Base-by-base conservation (phyloP, 208 protist genomes). In the Acanthamoeba healyi region DNA sequence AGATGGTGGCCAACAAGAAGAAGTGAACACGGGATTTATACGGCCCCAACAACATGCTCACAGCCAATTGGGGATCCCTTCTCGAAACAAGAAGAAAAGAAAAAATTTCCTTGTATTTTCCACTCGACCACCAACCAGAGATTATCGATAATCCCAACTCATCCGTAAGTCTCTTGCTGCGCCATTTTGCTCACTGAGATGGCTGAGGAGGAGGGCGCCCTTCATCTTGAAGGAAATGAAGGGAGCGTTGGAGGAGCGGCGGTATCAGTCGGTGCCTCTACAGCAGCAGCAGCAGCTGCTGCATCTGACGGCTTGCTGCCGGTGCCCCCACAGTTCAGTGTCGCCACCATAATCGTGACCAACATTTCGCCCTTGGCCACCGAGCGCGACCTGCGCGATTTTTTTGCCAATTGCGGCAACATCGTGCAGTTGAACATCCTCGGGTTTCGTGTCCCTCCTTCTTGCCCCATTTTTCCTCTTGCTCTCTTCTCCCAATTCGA, bases 1-100 rank as follows among this genome's bases (percentile, higher is more conserved):
- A 92, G 61, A 92, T 40, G 61, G 42, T 92, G 26, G 51, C 87
- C 34, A 92, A 77, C 81, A 79, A 46, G 38, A 79, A 79, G 70
- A 40, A 40, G 34, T 79, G 19, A n/a, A n/a, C n/a, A n/a, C n/a
- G n/a, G n/a, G n/a, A n/a, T n/a, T n/a, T n/a, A n/a, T n/a, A n/a
- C n/a, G n/a, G n/a, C n/a, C n/a, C n/a, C n/a, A n/a, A n/a, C n/a
- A n/a, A n/a, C n/a, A n/a, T n/a, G n/a, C n/a, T n/a, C n/a, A n/a
- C n/a, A n/a, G n/a, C n/a, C n/a, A n/a, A n/a, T n/a, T n/a, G n/a
- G n/a, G n/a, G n/a, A n/a, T n/a, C n/a, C n/a, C n/a, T n/a, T n/a
- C n/a, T 34, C 61, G 29, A 7, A 54, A 15, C 49, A 54, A 15
- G 49, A 6, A 15, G 10, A 54, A 15, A 54, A 54, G 49, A 54